A percentile compares a stretch with the other conserved stretches of the same genome.
Evolutionary conservation across 768 basidiomycete species (phyloP).

Genomic region (Pholiota conissans): DNA sequence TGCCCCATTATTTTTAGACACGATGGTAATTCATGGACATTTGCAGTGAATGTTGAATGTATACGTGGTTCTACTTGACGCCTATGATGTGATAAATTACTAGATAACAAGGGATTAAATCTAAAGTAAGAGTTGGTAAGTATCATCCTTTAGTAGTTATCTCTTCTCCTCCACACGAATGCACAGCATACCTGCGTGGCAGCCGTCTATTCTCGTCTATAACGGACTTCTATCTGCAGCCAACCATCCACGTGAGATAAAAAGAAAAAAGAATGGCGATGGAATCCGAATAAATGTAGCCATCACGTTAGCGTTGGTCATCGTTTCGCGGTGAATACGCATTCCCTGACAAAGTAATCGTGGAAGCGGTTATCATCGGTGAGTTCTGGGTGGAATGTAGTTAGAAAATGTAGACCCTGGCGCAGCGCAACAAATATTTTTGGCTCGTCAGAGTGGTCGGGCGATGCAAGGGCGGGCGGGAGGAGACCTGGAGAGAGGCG

Average conservation of each 20-base stretch:
- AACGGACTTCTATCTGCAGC: conserved; percentile 19
- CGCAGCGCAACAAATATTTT: conserved; percentile 79
- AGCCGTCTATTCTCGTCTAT: conserved; percentile 9
- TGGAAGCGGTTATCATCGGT: conserved; percentile 87
- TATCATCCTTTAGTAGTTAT: neutral
- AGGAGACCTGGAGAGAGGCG: conserved; percentile 56
- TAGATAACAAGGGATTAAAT: neutral
- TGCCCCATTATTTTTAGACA: conserved; percentile 13
- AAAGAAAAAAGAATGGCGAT: neutral
- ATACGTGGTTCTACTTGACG: neutral
- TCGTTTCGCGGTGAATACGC: conserved; percentile 46
- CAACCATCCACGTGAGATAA: neutral
- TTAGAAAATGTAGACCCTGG: conserved; percentile 82
- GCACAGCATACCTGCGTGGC: conserved; percentile 13
- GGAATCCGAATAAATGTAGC: neutral
- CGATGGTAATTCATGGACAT: conserved; percentile 2
- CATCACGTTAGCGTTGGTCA: neutral
- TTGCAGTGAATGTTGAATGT: neutral
- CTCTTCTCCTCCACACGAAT: conserved; percentile 1
- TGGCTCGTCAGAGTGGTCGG: conserved; percentile 52
- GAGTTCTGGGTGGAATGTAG: conserved; percentile 94
- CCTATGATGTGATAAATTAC: neutral
- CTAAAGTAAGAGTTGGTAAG: neutral
- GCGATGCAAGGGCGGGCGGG: conserved; percentile 39
- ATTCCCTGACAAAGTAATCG: conserved; percentile 83